A percentile compares a stretch with the other conserved stretches of the same genome.
Evolutionary conservation across 2,329 filamentous ascomycete species (phyloP).

Genomic region (Alternaria tenuissima): DNA sequence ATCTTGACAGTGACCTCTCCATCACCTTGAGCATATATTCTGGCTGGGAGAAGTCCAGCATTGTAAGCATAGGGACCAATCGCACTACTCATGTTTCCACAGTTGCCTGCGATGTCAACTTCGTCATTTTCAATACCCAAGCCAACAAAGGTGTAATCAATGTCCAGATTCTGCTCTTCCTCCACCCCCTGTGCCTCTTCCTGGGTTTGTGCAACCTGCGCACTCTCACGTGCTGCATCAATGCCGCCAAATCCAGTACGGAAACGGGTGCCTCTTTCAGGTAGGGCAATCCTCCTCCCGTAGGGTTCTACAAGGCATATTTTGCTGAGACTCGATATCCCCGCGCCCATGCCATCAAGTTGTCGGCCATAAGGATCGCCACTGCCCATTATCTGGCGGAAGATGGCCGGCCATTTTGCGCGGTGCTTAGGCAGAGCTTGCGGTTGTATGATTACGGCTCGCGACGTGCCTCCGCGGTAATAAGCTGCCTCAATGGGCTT

Average conservation of each 20-base stretch:
- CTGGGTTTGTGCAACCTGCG: constrained; percentile 7
- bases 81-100: constrained; percentile 81
- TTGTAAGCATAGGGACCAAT: constrained; percentile 70
- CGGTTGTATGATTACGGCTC: constrained; percentile 67
- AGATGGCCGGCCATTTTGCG: constrained; percentile 62
- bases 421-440: constrained; percentile 60
- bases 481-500: constrained; percentile 59
- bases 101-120: constrained; percentile 74
- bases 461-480: constrained; percentile 75
- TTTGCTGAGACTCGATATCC: constrained; percentile 74
- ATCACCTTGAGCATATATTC: constrained; percentile 36
- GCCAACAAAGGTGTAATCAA: constrained; percentile 77
- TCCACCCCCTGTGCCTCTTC: constrained; percentile 1
- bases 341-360: constrained; percentile 75
- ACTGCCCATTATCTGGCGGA: constrained; percentile 67
- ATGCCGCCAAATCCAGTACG: constrained; percentile 22
- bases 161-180: constrained; percentile 51
- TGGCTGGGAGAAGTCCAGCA: constrained; percentile 56
- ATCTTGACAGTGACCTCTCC: constrained; percentile 63
- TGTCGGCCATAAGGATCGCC: constrained; percentile 74
- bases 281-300: constrained; percentile 8
- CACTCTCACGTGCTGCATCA: constrained; percentile 17
- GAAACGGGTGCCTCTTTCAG: constrained; percentile 8
- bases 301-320: constrained; percentile 68
- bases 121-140: constrained; percentile 68